These are phyloP conservation scores for Hypoxylon sp. DNA, from an alignment of 2,329 filamentous ascomycete genomes.

Conservation along the genomic window DNA sequence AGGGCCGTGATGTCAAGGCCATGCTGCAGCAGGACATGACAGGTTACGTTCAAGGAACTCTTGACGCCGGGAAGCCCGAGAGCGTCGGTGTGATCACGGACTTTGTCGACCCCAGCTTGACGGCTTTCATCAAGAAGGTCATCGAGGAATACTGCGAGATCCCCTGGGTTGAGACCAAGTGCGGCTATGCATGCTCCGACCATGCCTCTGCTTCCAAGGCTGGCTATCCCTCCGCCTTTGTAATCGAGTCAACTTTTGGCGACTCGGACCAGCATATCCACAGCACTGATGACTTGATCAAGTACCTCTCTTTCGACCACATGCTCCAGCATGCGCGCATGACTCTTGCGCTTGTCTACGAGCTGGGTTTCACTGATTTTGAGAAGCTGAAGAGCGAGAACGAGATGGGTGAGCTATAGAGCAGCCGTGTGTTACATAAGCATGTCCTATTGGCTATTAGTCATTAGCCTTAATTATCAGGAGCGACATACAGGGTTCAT, in stretches of 20 bases:
- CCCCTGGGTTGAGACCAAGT: conserved; percentile 88
- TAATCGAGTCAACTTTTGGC: conserved; percentile 81
- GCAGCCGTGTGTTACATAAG: conserved; percentile 1
- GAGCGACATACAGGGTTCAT: conserved; percentile 23
- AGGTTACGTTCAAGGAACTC: conserved; percentile 85
- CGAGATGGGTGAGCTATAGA: conserved; percentile 58
- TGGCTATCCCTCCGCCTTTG: conserved; percentile 81
- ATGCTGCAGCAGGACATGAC: conserved; percentile 99
- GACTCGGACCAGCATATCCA: conserved; percentile 78
- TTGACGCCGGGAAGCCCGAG: conserved; percentile 86
- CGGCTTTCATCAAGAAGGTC: conserved; percentile 90
- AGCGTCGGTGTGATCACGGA: conserved; percentile 94
- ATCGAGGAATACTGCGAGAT: conserved; percentile 91
- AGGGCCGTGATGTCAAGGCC: conserved; percentile 83
- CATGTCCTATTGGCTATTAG: not conserved
- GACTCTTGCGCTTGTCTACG: conserved; percentile 86
- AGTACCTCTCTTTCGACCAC: conserved; percentile 85
- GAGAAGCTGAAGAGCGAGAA: conserved; percentile 58
- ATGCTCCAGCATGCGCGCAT: conserved; percentile 92
- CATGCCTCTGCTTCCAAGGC: conserved; percentile 81
- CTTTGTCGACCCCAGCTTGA: conserved; percentile 86
- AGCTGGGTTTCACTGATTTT: conserved; percentile 84
- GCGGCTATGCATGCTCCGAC: conserved; percentile 87
- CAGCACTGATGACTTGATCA: conserved; percentile 77
- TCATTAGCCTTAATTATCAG: conserved; percentile 5